These are phyloP conservation scores for Streptanthus diversifolius DNA, from an alignment of 345 rosid genomes.

Conservation along the genomic window DNA sequence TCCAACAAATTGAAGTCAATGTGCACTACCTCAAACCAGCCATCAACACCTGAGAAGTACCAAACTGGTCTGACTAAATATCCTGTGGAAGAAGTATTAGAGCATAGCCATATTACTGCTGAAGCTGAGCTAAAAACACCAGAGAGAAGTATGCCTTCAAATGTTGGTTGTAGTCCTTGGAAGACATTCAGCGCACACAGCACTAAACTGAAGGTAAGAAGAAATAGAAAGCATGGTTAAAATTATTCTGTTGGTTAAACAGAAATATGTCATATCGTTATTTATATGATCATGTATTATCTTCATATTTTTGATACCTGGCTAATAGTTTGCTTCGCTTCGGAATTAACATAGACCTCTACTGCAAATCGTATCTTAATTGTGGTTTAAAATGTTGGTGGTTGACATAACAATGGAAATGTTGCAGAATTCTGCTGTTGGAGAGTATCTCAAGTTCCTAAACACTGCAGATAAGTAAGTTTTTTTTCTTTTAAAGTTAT, in stretches of 20 bases:
- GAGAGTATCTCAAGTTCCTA: constrained; percentile 57
- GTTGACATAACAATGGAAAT: not conserved
- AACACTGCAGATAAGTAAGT: constrained; percentile 74
- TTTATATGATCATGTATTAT: not conserved
- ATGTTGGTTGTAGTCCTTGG: constrained; percentile 43
- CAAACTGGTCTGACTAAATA: not conserved
- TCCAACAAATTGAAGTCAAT: constrained; percentile 53
- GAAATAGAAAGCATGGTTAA: not conserved
- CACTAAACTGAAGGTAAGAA: constrained; percentile 51
- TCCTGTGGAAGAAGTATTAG: constrained; percentile 3
- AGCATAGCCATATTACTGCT: not conserved
- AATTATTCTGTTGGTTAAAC: not conserved
- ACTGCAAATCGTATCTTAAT: not conserved
- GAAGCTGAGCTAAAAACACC: constrained; percentile 54
- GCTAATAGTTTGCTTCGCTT: not conserved
- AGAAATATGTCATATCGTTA: not conserved
- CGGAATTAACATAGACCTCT: not conserved
- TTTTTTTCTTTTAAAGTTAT: not conserved
- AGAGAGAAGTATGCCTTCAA: constrained; percentile 25
- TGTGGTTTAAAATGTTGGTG: not conserved
- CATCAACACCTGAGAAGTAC: constrained; percentile 27
- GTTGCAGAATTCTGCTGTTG: constrained; percentile 53
- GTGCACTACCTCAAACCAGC: constrained; percentile 32
- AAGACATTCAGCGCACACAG: constrained; percentile 42
- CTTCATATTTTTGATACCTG: not conserved